Percentiles rank a stretch among this genome's conserved stretches.
phyloP scores from a whole-genome alignment of 2,329 filamentous ascomycete genomes.

The Blumeria hordei region DNA sequence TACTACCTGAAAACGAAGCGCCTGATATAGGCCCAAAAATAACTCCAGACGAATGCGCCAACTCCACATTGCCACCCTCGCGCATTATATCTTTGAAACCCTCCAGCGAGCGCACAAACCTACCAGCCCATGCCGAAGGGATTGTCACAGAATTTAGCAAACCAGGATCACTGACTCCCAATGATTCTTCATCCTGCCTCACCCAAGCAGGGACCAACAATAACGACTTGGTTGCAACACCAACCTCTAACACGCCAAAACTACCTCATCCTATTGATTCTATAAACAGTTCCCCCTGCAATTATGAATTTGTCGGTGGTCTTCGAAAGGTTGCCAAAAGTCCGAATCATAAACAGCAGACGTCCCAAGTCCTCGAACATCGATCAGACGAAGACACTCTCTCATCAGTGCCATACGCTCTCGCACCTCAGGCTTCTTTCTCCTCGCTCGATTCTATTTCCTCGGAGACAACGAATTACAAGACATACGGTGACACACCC shows the following conservation, averaged over 20 bases:
- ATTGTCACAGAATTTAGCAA: not conserved
- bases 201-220: not conserved
- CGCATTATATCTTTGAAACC: not conserved
- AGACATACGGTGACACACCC: slow-evolving; percentile 11
- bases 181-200: not conserved
- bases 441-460: slow-evolving; percentile 10
- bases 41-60: not conserved
- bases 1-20: not conserved
- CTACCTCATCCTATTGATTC: slow-evolving; percentile 12
- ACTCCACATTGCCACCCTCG: slow-evolving; percentile 1
- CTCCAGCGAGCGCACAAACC: not conserved
- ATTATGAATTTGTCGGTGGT: slow-evolving; percentile 15
- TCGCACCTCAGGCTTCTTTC: slow-evolving; percentile 15
- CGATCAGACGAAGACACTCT: slow-evolving; percentile 3
- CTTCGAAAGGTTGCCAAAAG: slow-evolving; percentile 16
- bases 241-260: slow-evolving; percentile 8
- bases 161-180: not conserved
- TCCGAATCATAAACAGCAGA: slow-evolving; percentile 13
- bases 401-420: slow-evolving; percentile 12
- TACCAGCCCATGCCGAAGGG: not conserved
- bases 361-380: slow-evolving; percentile 6
- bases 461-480: slow-evolving; percentile 16
- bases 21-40: not conserved
- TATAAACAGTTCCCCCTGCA: slow-evolving; percentile 14
- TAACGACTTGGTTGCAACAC: slow-evolving; percentile 5